These are phyloP conservation scores for Metarhizium guizhouense DNA, from an alignment of 2,329 filamentous ascomycete species.

Conservation along the genomic window DNA sequence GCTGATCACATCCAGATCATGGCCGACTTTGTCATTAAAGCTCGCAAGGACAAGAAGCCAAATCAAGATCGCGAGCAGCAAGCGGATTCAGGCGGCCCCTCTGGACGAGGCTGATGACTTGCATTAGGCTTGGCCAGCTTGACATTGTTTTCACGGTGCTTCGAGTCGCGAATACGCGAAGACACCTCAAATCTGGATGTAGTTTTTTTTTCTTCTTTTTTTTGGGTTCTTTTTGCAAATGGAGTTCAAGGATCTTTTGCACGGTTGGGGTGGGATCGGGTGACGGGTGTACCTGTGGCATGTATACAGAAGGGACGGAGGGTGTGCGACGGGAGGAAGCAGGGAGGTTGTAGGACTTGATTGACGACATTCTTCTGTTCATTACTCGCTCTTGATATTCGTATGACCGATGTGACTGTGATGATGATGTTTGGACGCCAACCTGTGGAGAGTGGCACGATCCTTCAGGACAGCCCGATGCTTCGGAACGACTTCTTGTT, in stretches of 20 bases:
- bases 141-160: slow-evolving; percentile 4
- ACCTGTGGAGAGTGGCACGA: neutral
- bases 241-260: slow-evolving; percentile 26
- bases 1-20: slow-evolving; percentile 86
- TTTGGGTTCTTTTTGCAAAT: slow-evolving; percentile 30
- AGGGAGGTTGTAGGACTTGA: slow-evolving; percentile 11
- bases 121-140: neutral
- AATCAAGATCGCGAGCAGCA: slow-evolving; percentile 48
- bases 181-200: slow-evolving; percentile 26
- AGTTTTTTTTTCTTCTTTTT: slow-evolving; percentile 17
- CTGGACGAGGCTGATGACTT: slow-evolving; percentile 17
- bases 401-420: neutral
- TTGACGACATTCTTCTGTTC: slow-evolving; percentile 7
- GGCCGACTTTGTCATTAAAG: slow-evolving; percentile 83
- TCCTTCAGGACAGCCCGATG: no score
- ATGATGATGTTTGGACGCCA: neutral
- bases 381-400: neutral
- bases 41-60: slow-evolving; percentile 71
- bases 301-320: slow-evolving; percentile 10
- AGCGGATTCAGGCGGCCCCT: slow-evolving; percentile 44
- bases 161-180: slow-evolving; percentile 1
- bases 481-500: no score
- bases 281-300: slow-evolving; percentile 9
- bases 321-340: slow-evolving; percentile 1
- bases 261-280: slow-evolving; percentile 6